phyloP scores from a whole-genome alignment of 805 yeast species.

The Metschnikowia orientalis region DNA sequence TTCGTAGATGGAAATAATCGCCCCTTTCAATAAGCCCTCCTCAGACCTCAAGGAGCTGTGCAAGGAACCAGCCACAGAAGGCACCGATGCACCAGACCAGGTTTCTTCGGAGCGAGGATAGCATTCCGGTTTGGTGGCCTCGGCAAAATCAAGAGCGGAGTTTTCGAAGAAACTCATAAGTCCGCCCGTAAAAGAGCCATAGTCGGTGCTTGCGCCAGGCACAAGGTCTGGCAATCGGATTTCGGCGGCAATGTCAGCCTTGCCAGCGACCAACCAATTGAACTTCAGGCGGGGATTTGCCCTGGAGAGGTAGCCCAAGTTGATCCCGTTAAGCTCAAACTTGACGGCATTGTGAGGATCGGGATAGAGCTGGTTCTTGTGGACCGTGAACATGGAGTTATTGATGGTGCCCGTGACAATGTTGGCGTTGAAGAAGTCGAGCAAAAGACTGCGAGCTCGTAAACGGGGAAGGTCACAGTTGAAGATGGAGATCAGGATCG shows the following conservation, averaged over 20 bases:
- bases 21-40: constrained; percentile 32
- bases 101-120: too few species aligned
- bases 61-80: too few species aligned
- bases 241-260: constrained; percentile 61
- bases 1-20: constrained; percentile 39
- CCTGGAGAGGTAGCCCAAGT: constrained; percentile 30
- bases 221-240: constrained; percentile 55
- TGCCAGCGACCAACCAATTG: constrained; percentile 71
- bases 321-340: constrained; percentile 40
- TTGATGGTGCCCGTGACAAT: constrained; percentile 72
- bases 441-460: constrained; percentile 52
- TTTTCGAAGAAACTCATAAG: constrained; percentile 27
- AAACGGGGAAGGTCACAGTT: constrained; percentile 62
- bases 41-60: too few species aligned
- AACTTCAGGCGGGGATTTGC: constrained; percentile 42
- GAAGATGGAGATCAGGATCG: constrained; percentile 53
- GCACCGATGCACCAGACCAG: too few species aligned
- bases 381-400: constrained; percentile 71
- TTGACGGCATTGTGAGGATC: constrained; percentile 26
- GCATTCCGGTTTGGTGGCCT: constrained; percentile 3
- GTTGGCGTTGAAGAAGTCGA: constrained; percentile 66
- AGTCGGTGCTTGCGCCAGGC: constrained; percentile 17
- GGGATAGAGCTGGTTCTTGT: constrained; percentile 58
- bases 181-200: constrained; percentile 20
- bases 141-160: constrained; percentile 13